phyloP scores from a whole-genome alignment of 495 filamentous ascomycete species.

The Xylaria nigripes region DNA sequence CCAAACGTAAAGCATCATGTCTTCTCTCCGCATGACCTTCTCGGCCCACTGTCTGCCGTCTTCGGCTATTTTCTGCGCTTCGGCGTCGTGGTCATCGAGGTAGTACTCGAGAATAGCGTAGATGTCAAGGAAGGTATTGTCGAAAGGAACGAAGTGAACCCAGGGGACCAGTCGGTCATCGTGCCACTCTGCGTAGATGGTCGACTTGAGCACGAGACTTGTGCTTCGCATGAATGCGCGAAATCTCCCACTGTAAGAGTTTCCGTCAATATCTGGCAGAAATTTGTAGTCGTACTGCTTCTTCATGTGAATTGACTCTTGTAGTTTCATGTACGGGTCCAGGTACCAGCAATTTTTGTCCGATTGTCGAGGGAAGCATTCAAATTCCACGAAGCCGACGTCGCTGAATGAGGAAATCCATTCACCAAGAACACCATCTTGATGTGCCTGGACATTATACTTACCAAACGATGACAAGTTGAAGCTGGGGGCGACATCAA shows the following conservation, averaged over 20 bases:
- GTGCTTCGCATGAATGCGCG: conserved; percentile 49
- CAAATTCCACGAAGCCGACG: conserved; percentile 37
- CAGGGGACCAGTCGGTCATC: conserved; percentile 53
- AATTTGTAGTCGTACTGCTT: conserved; percentile 47
- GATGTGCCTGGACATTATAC: not conserved
- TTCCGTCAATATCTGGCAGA: conserved; percentile 51
- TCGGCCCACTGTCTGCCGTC: conserved; percentile 57
- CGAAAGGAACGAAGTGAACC: conserved; percentile 63
- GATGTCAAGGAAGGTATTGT: conserved; percentile 60
- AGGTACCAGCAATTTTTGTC: conserved; percentile 27
- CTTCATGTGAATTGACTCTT: conserved; percentile 24
- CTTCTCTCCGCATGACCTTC: conserved; percentile 54
- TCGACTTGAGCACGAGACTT: conserved; percentile 49
- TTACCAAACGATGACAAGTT: conserved; percentile 4
- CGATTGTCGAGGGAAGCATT: conserved; percentile 26
- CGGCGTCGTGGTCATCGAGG: conserved; percentile 49
- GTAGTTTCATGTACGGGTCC: conserved; percentile 21
- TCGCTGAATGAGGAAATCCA: conserved; percentile 28
- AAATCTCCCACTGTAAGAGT: conserved; percentile 52
- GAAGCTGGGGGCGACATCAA: conserved; percentile 19
- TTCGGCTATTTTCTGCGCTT: conserved; percentile 52
- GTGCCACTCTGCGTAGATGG: conserved; percentile 59
- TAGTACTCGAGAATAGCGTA: conserved; percentile 61
- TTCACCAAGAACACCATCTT: conserved; percentile 3
- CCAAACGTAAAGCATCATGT: conserved; percentile 63